Percentiles rank a stretch among this genome's conserved stretches.
phyloP scores from a whole-genome alignment of 2,329 filamentous ascomycete genomes.

The Phyllosticta citrichinensis region DNA sequence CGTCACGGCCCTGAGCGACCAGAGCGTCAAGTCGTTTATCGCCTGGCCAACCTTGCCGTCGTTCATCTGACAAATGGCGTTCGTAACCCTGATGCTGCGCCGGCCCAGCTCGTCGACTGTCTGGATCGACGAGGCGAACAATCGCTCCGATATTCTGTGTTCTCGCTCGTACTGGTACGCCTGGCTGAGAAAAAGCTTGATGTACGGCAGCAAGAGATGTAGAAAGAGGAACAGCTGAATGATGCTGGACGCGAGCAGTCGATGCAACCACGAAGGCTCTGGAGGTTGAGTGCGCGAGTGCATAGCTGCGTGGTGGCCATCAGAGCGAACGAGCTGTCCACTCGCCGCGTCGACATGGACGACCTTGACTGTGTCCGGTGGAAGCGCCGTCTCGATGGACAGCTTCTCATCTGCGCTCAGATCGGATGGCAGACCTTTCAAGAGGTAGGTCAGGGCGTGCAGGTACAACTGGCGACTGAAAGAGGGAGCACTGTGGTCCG shows the following conservation, averaged over 20 bases:
- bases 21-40: slow-evolving; percentile 46
- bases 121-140: slow-evolving; percentile 43
- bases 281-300: slow-evolving; percentile 2
- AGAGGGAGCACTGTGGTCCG: slow-evolving; percentile 25
- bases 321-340: slow-evolving; percentile 11
- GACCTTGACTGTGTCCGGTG: slow-evolving; percentile 20
- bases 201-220: slow-evolving; percentile 52
- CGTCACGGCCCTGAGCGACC: slow-evolving; percentile 54
- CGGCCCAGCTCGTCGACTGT: slow-evolving; percentile 46
- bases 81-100: slow-evolving; percentile 41
- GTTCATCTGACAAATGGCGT: slow-evolving; percentile 49
- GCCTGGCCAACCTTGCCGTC: slow-evolving; percentile 54
- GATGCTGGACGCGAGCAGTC: slow-evolving; percentile 46
- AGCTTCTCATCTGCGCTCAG: slow-evolving; percentile 46
- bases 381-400: slow-evolving; percentile 43
- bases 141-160: slow-evolving; percentile 52
- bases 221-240: slow-evolving; percentile 50
- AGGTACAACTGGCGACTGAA: slow-evolving; percentile 54
- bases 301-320: slow-evolving; percentile 5
- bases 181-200: slow-evolving; percentile 43
- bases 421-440: slow-evolving; percentile 51
- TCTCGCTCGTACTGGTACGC: slow-evolving; percentile 55
- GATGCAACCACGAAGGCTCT: slow-evolving; percentile 46
- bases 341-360: slow-evolving; percentile 15
- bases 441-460: slow-evolving; percentile 52